Evolutionary conservation across 192 early-diverging fungal species (phyloP), one percentile per base, ranked within the genome.

Genomic region (Tieghemiomyces parasiticus): DNA sequence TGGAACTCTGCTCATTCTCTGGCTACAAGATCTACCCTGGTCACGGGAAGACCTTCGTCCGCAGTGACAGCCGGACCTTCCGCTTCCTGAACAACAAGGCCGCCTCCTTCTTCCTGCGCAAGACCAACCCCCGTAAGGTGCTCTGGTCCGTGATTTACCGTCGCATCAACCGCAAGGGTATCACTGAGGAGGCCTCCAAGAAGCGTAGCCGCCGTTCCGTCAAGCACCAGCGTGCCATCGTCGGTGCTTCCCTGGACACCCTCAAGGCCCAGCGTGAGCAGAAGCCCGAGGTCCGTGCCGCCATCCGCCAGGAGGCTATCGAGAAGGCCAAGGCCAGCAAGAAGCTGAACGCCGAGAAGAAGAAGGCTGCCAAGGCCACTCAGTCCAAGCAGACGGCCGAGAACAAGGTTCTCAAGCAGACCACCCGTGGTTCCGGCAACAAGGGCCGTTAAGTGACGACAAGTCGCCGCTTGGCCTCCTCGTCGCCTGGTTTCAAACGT

Each of bases 11-110:
- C 83, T 84, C 88, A 71, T 97, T 99, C 76, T 95, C 93, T 66
- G 91, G 93, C 67, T 88, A 87, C 83, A 96, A 96, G 86, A 97
- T 99, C 87, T 96, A 99, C 84, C 96, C 96, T 55, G 90, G 89
- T 73, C 90, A 91, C 76, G 96, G 96, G 63, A 91, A 87, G 82
- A 79, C 87, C 61, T 99, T 81, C 71, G 85, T 99, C 69, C 87
- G 88, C 59, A 63, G 75, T 62, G 96, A 99, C 87, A 85, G 74
- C 61, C 63, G 70, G 60, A 77, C 78, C 68, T 97, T 88, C 91
- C 92, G 88, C 68, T 96, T 99, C 78, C 75, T 96, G 72, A 91
- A 87, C 82, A 91, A 90, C 56, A 99, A 99, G 87, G 78, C 78
- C 69, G 90, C 93, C 78, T 97, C 93, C 52, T 83, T 92, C 72